Percentiles rank a stretch among this genome's conserved stretches.
phyloP scores from a whole-genome alignment of 352 stramenopile genomes.

The Pythium plurisporium region DNA sequence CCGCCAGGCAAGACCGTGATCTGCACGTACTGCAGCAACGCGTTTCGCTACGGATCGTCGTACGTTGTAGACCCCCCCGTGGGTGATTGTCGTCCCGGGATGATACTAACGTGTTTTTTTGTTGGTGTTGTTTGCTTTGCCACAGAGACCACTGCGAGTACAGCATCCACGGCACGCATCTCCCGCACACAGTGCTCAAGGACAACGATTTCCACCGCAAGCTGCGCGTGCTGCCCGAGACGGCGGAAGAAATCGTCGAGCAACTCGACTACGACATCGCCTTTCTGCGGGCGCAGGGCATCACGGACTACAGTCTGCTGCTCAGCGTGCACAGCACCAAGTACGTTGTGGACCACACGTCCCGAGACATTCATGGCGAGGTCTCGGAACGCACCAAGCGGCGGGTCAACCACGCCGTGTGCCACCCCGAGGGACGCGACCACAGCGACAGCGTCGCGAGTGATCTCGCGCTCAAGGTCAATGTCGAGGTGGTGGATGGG shows the following conservation, averaged over 20 bases:
- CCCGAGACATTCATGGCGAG: constrained; percentile 29
- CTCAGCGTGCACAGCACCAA: constrained; percentile 84
- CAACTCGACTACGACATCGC: constrained; percentile 69
- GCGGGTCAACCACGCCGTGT: constrained; percentile 68
- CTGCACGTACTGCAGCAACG: constrained; percentile 81
- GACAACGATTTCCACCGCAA: constrained; percentile 88
- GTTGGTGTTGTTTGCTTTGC: neutral
- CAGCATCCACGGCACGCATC: constrained; percentile 72
- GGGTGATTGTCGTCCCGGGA: neutral
- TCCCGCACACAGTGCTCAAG: constrained; percentile 76
- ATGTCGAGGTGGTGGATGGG: constrained; percentile 22
- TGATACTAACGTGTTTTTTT: neutral
- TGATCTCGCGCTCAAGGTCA: constrained; percentile 15
- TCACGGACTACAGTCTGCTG: constrained; percentile 89
- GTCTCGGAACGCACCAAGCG: constrained; percentile 59
- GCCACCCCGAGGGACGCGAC: constrained; percentile 32
- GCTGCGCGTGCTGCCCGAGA: constrained; percentile 59
- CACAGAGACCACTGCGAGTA: constrained; percentile 62
- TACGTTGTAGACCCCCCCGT: constrained; percentile 23
- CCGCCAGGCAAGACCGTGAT: constrained; percentile 78
- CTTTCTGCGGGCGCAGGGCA: constrained; percentile 72
- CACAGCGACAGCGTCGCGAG: constrained; percentile 6
- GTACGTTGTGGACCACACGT: constrained; percentile 72
- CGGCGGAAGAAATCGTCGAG: constrained; percentile 49
- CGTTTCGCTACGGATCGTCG: constrained; percentile 68